phyloP scores from a whole-genome alignment of 345 rosid species.

The Lepidium aucheri region DNA sequence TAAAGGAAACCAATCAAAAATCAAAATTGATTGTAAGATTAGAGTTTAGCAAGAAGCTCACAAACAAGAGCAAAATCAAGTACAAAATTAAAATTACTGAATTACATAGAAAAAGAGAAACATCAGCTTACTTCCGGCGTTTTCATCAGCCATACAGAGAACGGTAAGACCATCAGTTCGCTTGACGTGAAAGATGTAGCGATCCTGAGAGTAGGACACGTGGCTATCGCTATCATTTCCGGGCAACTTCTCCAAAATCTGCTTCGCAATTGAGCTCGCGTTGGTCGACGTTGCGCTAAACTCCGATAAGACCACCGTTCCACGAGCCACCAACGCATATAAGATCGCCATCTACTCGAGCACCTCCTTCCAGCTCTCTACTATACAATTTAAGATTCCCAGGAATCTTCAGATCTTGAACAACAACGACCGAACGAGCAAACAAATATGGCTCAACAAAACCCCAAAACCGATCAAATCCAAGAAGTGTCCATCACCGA shows the following conservation, averaged over 20 bases:
- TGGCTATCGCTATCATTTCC: constrained; percentile 58
- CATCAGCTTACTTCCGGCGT: constrained; percentile 61
- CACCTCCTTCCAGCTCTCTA: background rate
- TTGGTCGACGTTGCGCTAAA: constrained; percentile 69
- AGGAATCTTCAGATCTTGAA: constrained; percentile 11
- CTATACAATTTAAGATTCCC: background rate
- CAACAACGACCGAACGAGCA: background rate
- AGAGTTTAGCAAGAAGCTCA: background rate
- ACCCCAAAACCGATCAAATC: background rate
- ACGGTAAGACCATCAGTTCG: constrained; percentile 95
- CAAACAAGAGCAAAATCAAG: background rate
- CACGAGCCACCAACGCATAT: constrained; percentile 81
- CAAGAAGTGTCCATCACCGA: background rate
- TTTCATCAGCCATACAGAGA: constrained; percentile 93
- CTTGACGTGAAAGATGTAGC: constrained; percentile 80
- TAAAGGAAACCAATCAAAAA: background rate
- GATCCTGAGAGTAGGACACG: constrained; percentile 85
- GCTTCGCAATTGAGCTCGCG: constrained; percentile 74
- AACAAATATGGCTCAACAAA: background rate
- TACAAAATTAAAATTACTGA: background rate
- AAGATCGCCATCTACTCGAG: constrained; percentile 59
- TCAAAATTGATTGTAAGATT: background rate
- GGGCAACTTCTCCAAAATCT: constrained; percentile 74
- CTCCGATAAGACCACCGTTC: constrained; percentile 83
- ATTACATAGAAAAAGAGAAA: background rate